A percentile compares a stretch with the other conserved stretches of the same genome.
Evolutionary conservation across 768 basidiomycete genomes (phyloP).

Genomic region (Rhodosporidiobolus odoratus): DNA sequence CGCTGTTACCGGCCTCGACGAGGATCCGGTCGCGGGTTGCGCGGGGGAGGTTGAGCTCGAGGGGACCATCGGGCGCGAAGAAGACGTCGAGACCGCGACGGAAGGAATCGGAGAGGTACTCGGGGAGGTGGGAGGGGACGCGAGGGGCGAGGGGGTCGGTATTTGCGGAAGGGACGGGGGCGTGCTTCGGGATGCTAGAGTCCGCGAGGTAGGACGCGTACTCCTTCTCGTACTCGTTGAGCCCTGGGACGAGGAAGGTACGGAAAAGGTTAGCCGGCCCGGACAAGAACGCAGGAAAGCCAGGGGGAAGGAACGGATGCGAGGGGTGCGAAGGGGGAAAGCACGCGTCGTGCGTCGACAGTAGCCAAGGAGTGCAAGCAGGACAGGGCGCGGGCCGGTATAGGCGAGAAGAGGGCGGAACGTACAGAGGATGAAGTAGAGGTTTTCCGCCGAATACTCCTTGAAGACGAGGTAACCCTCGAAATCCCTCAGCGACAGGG

Average conservation of each 20-base stretch:
- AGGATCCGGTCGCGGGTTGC: slow-evolving; percentile 32
- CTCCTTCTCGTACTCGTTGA: slow-evolving; percentile 37
- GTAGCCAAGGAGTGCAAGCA: no score
- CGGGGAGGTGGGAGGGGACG: slow-evolving; percentile 28
- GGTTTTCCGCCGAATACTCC: slow-evolving; percentile 39
- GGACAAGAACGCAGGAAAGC: background rate
- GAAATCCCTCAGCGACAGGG: slow-evolving; percentile 37
- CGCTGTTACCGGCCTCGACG: slow-evolving; percentile 34
- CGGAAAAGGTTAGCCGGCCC: background rate
- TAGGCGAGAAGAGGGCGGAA: background rate
- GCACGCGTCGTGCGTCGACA: no score
- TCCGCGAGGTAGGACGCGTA: slow-evolving; percentile 21
- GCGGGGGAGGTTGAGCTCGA: slow-evolving; percentile 38
- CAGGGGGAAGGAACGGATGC: background rate
- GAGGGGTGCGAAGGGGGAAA: no score
- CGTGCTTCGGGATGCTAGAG: slow-evolving; percentile 1
- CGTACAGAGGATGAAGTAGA: slow-evolving; percentile 37
- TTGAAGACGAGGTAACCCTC: slow-evolving; percentile 39
- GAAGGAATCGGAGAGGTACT: slow-evolving; percentile 38
- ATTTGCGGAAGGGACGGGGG: background rate
- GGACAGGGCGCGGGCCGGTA: no score
- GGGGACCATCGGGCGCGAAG: slow-evolving; percentile 36
- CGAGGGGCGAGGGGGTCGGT: slow-evolving; percentile 30
- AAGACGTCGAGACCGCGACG: slow-evolving; percentile 38
- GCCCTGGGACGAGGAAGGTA: slow-evolving; percentile 5